Evolutionary conservation across 257 asterid species (phyloP).

Genomic region (Anisodus tanguticus): DNA sequence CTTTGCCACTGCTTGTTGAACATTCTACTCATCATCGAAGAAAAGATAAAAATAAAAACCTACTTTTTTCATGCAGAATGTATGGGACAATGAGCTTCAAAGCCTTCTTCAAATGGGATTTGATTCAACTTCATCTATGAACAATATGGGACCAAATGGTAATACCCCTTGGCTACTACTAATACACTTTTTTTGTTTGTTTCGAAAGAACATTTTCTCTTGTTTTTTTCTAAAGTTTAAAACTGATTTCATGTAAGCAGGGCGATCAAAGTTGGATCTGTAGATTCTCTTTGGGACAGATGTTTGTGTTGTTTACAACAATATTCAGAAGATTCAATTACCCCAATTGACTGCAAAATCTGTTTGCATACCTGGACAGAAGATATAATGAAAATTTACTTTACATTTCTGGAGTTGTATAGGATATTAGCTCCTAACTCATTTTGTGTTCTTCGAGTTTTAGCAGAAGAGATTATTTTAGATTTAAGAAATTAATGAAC

Average conservation of each 20-base stretch:
- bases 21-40: neutral
- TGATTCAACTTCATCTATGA: conserved; percentile 53
- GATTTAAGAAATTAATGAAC: conserved; percentile 45
- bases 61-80: conserved; percentile 47
- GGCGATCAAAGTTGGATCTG: conserved; percentile 56
- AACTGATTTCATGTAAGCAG: conserved; percentile 39
- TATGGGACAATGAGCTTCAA: conserved; percentile 73
- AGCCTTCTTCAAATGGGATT: conserved; percentile 73
- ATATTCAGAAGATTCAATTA: conserved; percentile 34
- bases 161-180: conserved; percentile 24
- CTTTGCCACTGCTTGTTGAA: neutral
- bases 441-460: conserved; percentile 71
- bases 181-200: neutral
- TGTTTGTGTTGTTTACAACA: conserved; percentile 33
- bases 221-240: neutral
- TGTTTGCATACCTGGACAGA: conserved; percentile 36
- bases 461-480: conserved; percentile 67
- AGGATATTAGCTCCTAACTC: conserved; percentile 63
- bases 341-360: conserved; percentile 45
- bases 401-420: conserved; percentile 53
- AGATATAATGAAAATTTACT: conserved; percentile 37
- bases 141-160: conserved; percentile 72
- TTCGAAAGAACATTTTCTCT: neutral
- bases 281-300: conserved; percentile 38
- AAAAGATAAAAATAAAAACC: neutral